A percentile compares a stretch with the other conserved stretches of the same genome.
Conservation (phyloP, 2,329 filamentous ascomycete genomes). For the Drechmeria coniospora region DNA sequence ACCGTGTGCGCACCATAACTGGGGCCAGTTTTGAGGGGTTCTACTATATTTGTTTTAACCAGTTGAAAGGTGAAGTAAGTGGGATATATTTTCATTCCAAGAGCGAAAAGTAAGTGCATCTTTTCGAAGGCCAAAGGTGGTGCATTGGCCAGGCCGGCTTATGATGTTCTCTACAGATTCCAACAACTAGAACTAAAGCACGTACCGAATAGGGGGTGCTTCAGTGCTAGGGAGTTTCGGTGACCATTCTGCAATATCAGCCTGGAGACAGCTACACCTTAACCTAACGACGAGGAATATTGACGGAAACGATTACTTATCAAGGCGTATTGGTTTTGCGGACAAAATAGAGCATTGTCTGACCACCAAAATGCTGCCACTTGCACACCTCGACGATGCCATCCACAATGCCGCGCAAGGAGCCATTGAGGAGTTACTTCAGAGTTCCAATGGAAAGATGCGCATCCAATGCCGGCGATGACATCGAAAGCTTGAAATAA, state of each 20-base stretch:
- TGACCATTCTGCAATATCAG: constrained; percentile 10
- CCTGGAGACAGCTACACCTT: no score
- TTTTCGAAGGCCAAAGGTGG: neutral
- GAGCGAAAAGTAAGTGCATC: constrained; percentile 71
- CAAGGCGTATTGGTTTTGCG: neutral
- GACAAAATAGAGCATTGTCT: no score
- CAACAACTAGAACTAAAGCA: constrained; percentile 88
- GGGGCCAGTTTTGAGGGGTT: constrained; percentile 97
- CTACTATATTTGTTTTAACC: constrained; percentile 98
- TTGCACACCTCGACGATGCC: no score
- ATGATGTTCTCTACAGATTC: constrained; percentile 41
- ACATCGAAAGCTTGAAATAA: no score
- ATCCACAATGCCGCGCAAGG: no score
- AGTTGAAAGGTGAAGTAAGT: constrained; percentile 68
- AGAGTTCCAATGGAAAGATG: no score
- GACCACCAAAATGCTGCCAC: no score
- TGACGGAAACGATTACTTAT: constrained; percentile 1
- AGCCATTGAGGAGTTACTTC: no score
- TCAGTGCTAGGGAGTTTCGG: constrained; percentile 70
- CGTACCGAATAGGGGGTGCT: constrained; percentile 70
- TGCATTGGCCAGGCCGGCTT: neutral
- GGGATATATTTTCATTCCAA: constrained; percentile 98
- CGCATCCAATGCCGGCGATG: no score
- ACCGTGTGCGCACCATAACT: constrained; percentile 76
- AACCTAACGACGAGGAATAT: constrained; percentile 3